Percentiles rank a stretch among this genome's conserved stretches.
Conservation (phyloP, 306 rosid species). For the Gillenia trifoliata region DNA sequence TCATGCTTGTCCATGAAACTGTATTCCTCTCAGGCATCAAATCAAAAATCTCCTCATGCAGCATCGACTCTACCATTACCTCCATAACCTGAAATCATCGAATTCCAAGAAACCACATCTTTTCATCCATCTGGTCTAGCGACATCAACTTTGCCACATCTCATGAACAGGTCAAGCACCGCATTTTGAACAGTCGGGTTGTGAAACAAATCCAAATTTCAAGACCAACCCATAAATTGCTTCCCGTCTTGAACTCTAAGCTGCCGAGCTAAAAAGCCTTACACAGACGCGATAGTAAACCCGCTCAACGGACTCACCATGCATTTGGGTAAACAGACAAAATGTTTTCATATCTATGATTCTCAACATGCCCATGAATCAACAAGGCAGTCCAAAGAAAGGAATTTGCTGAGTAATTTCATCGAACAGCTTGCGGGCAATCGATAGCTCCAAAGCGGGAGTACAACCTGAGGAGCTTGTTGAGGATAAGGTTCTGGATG, state of each 20-base stretch:
- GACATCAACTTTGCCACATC: not conserved
- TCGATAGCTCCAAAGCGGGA: constrained; percentile 1
- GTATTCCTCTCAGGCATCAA: constrained; percentile 11
- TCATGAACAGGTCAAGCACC: not conserved
- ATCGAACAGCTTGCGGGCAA: constrained; percentile 10
- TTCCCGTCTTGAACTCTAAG: constrained; percentile 10
- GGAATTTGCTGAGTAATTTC: constrained; percentile 13
- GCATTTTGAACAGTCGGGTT: constrained; percentile 9
- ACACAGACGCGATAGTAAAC: not conserved
- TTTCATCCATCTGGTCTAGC: constrained; percentile 11
- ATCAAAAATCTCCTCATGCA: constrained; percentile 6
- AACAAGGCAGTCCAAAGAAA: constrained; percentile 14
- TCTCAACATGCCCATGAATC: constrained; percentile 11
- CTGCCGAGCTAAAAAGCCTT: constrained; percentile 13
- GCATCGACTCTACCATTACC: not conserved
- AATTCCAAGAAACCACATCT: constrained; percentile 9
- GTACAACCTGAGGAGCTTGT: not conserved
- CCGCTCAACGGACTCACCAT: not conserved
- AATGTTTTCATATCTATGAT: not conserved
- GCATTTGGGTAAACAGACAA: not conserved
- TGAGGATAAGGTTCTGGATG: constrained; percentile 4
- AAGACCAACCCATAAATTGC: constrained; percentile 9
- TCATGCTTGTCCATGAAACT: constrained; percentile 12
- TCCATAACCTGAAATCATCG: constrained; percentile 7
- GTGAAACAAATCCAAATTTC: constrained; percentile 4